Percentiles rank a stretch among this genome's conserved stretches.
These are phyloP conservation scores for Leishmania braziliensis DNA, from an alignment of 208 protist genomes.

Conservation along the genomic window DNA sequence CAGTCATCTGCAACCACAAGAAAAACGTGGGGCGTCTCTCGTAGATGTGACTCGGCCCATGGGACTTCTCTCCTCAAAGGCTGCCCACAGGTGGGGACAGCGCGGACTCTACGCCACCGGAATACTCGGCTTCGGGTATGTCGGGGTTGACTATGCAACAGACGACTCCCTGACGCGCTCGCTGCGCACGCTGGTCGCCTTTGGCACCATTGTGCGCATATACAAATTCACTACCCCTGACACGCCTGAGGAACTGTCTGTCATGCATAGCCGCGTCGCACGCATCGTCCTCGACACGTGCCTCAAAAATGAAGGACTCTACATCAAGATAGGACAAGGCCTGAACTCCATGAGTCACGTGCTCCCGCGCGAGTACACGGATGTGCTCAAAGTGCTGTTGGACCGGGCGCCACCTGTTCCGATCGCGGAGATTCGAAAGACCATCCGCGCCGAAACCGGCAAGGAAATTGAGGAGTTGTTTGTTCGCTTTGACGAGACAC, in stretches of 20 bases:
- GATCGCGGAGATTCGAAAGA: constrained; percentile 45
- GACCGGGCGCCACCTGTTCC: constrained; percentile 65
- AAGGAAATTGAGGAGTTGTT: constrained; percentile 78
- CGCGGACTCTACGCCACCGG: constrained; percentile 34
- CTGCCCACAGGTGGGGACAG: constrained; percentile 12
- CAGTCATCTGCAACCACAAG: neutral
- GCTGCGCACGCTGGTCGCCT: constrained; percentile 46
- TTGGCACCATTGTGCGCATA: constrained; percentile 41
- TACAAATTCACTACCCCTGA: constrained; percentile 74
- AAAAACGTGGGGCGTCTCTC: neutral
- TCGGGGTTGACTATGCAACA: constrained; percentile 44
- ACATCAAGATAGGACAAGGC: constrained; percentile 89
- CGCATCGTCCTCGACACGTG: constrained; percentile 58
- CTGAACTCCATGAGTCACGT: constrained; percentile 90
- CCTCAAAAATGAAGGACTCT: constrained; percentile 85
- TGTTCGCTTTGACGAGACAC: constrained; percentile 80
- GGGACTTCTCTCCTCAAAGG: neutral
- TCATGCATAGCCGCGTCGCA: constrained; percentile 53
- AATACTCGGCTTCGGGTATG: constrained; percentile 26
- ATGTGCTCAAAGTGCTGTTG: constrained; percentile 72
- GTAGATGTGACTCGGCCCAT: neutral
- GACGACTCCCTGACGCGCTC: constrained; percentile 74
- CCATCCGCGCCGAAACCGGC: constrained; percentile 72
- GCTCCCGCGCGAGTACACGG: constrained; percentile 81
- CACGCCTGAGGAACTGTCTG: constrained; percentile 58